Evolutionary conservation across 805 yeast species (phyloP).

Genomic region (Saturnispora sanitii): DNA sequence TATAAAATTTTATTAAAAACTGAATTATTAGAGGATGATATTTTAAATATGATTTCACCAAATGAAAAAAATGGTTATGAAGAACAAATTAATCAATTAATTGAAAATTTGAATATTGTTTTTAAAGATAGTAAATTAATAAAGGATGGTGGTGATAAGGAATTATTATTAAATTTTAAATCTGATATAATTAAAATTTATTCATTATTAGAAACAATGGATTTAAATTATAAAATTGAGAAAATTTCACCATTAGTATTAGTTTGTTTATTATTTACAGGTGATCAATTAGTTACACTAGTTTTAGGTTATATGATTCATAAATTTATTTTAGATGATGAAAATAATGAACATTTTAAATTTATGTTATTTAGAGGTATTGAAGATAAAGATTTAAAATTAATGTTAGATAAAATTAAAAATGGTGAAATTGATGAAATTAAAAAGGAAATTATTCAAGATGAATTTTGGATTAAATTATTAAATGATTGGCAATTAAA

Average conservation of each 20-base stretch:
- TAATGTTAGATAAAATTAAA: background rate
- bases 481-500: background rate
- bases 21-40: background rate
- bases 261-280: background rate
- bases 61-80: background rate
- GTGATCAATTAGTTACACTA: slow-evolving; percentile 1
- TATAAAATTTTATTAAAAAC: background rate
- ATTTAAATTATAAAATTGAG: background rate
- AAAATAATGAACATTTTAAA: background rate
- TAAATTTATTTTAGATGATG: background rate
- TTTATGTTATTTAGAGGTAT: slow-evolving; percentile 3
- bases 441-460: background rate
- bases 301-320: slow-evolving; percentile 3
- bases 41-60: background rate
- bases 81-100: background rate
- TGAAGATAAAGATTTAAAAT: background rate
- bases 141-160: background rate
- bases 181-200: slow-evolving; percentile 1
- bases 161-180: background rate
- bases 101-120: background rate
- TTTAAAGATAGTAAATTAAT: background rate
- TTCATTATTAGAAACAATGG: slow-evolving; percentile 1
- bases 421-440: background rate
- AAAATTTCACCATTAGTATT: background rate
- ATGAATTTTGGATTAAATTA: slow-evolving; percentile 1